Evolutionary conservation across 345 rosid genomes (phyloP).

Genomic region (Eutrema japonicum): DNA sequence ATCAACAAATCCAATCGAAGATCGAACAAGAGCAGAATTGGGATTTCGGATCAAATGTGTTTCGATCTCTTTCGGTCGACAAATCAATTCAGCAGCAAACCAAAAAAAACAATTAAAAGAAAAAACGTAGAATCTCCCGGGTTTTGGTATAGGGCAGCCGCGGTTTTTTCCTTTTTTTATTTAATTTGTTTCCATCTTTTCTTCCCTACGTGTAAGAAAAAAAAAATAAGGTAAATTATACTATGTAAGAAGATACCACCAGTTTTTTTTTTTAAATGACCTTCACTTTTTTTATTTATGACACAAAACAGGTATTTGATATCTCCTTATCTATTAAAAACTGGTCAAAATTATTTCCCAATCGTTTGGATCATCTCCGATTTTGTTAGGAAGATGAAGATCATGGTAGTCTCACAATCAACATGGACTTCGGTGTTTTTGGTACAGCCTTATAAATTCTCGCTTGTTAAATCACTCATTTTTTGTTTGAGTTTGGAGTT

Average conservation of each 20-base stretch:
- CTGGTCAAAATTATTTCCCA: too few species aligned
- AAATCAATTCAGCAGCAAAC: slow-evolving; percentile 30
- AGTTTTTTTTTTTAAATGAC: too few species aligned
- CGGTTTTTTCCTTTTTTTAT: slow-evolving; percentile 9
- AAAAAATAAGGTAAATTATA: neutral
- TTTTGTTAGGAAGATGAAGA: too few species aligned
- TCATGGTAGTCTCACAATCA: too few species aligned
- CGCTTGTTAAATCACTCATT: too few species aligned
- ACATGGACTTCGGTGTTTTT: too few species aligned
- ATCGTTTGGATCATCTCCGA: too few species aligned
- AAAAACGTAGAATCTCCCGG: slow-evolving; percentile 41
- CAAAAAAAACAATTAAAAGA: neutral
- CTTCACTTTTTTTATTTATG: too few species aligned
- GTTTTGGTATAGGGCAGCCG: slow-evolving; percentile 43
- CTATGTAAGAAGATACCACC: neutral
- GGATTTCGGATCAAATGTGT: slow-evolving; percentile 16
- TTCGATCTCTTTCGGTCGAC: slow-evolving; percentile 37
- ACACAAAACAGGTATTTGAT: too few species aligned
- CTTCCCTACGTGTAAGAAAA: slow-evolving; percentile 8
- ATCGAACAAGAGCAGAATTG: slow-evolving; percentile 16
- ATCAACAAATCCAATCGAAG: slow-evolving; percentile 24
- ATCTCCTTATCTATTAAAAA: too few species aligned
- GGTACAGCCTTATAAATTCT: too few species aligned
- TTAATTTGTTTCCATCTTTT: slow-evolving; percentile 2
- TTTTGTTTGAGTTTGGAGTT: too few species aligned